Conservation (phyloP, 2,329 filamentous ascomycete species). For the Rugonectria rugulosa region DNA sequence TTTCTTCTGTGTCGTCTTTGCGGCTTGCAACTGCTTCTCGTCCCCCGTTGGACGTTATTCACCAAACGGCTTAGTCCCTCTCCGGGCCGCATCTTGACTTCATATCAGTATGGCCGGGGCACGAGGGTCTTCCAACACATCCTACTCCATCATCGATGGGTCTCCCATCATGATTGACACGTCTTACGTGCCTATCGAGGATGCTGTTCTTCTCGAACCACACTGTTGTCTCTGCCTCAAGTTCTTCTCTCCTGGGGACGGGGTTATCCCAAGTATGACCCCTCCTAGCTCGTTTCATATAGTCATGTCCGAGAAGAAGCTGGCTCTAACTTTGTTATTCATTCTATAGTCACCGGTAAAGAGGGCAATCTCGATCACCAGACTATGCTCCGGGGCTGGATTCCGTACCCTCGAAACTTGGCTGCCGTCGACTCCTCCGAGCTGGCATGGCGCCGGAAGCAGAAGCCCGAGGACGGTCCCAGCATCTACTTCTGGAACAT, state of each 20-base stretch:
- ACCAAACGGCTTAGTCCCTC: no score
- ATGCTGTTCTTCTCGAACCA: neutral
- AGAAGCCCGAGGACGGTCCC: neutral
- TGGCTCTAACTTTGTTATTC: neutral
- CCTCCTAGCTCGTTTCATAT: neutral
- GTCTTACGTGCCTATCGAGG: neutral
- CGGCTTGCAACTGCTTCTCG: no score
- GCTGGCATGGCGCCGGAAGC: neutral
- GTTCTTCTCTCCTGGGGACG: neutral
- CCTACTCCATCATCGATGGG: no score
- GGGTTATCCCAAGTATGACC: neutral
- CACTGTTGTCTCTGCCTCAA: neutral
- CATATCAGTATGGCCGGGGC: no score
- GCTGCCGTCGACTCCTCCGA: neutral
- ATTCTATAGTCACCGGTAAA: neutral
- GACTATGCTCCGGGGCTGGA: neutral
- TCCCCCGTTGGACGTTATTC: no score
- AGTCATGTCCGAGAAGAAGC: no score
- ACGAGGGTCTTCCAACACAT: no score
- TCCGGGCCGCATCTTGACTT: no score
- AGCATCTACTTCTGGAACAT: neutral
- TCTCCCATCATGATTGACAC: neutral
- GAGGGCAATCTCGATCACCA: neutral
- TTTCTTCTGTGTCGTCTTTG: neutral
- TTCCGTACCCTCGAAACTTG: neutral